Percentiles rank a stretch among this genome's conserved stretches.
phyloP scores from a whole-genome alignment of 495 filamentous ascomycete genomes.

The Aspergillus bridgeri region DNA sequence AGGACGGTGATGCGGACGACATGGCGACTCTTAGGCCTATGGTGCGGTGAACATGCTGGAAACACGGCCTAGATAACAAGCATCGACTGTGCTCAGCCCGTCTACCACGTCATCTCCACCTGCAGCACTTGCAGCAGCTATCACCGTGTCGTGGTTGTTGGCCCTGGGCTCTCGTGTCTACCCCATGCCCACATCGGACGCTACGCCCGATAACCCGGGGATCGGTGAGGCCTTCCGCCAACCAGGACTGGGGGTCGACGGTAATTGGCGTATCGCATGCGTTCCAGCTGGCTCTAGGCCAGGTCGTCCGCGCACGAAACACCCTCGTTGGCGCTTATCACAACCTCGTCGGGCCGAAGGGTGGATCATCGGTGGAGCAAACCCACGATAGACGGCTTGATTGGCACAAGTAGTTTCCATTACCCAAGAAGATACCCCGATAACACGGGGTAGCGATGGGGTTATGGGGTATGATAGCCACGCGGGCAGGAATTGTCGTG shows the following conservation, averaged over 20 bases:
- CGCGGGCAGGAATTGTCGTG: too few relatives aligned
- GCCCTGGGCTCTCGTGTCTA: background rate
- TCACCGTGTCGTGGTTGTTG: background rate
- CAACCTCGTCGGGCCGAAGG: background rate
- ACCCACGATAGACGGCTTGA: background rate
- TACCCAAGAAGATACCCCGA: conserved; percentile 6
- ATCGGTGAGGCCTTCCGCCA: background rate
- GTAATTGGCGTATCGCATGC: background rate
- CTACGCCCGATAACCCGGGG: conserved; percentile 8
- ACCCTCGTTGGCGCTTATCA: conserved; percentile 4
- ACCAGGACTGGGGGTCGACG: background rate
- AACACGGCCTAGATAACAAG: background rate
- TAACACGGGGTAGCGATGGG: background rate
- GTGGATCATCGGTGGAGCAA: background rate
- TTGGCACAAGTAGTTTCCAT: conserved; percentile 1
- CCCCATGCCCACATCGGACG: conserved; percentile 24
- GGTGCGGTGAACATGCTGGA: background rate
- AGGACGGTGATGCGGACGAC: background rate
- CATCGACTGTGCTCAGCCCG: too few relatives aligned
- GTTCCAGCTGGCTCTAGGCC: background rate
- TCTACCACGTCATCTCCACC: background rate
- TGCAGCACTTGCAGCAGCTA: background rate
- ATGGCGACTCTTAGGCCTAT: background rate
- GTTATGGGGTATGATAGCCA: background rate
- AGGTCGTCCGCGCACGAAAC: background rate